Evolutionary conservation across 192 early-diverging fungal species (phyloP).

Genomic region (Glomus cerebriforme): DNA sequence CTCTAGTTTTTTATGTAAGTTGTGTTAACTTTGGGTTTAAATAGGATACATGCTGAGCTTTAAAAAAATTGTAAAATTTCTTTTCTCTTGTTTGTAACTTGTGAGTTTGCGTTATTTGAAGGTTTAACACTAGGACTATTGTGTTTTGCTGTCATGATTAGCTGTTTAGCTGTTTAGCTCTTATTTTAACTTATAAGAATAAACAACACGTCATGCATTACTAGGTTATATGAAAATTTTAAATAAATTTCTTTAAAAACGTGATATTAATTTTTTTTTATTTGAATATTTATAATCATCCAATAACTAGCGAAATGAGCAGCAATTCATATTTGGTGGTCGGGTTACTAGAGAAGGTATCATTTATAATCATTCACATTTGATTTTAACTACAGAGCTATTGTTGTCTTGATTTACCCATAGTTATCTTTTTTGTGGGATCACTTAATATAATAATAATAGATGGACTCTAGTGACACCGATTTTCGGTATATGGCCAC

Average conservation of each 20-base stretch:
- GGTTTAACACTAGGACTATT: neutral
- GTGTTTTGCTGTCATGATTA: neutral
- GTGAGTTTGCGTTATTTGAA: neutral
- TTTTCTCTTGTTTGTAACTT: neutral
- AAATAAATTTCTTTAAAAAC: neutral
- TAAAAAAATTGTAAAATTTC: neutral
- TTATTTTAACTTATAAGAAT: neutral
- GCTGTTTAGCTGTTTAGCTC: neutral
- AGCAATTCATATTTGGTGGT: neutral
- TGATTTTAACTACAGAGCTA: neutral
- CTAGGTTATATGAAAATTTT: neutral
- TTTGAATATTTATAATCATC: neutral
- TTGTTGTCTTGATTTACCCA: neutral
- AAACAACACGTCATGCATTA: neutral
- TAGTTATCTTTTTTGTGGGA: neutral
- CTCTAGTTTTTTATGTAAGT: neutral
- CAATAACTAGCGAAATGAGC: neutral
- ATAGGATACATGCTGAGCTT: neutral
- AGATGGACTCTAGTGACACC: conserved; percentile 68
- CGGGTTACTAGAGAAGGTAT: conserved; percentile 22
- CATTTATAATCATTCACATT: neutral
- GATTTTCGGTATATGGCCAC: conserved; percentile 89
- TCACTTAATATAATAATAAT: neutral
- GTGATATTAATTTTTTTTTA: neutral
- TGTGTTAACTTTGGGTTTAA: neutral